Base-by-base conservation (phyloP, 2,329 filamentous ascomycete species). In the Onygena corvina region DNA sequence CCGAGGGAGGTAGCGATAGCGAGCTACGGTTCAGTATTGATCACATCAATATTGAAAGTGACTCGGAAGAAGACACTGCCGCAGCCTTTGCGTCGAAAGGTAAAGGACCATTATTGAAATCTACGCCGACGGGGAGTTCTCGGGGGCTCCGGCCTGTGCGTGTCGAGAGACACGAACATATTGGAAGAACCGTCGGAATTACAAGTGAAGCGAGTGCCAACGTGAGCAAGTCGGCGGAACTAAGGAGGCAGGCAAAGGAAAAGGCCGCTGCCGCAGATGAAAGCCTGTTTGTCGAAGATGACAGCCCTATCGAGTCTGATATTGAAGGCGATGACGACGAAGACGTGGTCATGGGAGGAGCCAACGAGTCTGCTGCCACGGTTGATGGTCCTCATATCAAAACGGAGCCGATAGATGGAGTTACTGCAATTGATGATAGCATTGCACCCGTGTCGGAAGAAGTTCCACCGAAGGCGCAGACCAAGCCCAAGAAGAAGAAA, bases 21-120 rank as follows among this genome's bases (percentile, higher is more conserved):
- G 70, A 65, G 20, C 66, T 69, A 34, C 67, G 73, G 47, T 65
- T 73, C 48, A 72, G 77, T 53, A 76, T 82, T 49, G 77, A 81
- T 54, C 62, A 70, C n/a, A 74, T 79, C 53, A 72, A 73, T 53
- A 59, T 80, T 9, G 70, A 75, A 9, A 76, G 73, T 45, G 72
- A 78, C 50, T 75, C 76, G 25, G 70, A 73, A 40, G 62, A 65
- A n/a, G 62, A 67, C 2, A 59, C 57, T 27, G 54, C 54, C 16
- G 54, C 52, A 14, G 57, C 67, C 54, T 65, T 65, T 11, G 67
- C 67, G 53, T 54, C 56, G 46, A 57, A 61, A 6, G 57, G 56
- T 12, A 60, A 60, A 49, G 54, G 58, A 56, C 54, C 57, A 30
- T 52, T 57, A 23, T 53, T 36, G n/a, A 55, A 36, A 8, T 51